phyloP scores from a whole-genome alignment of 2,329 filamentous ascomycete species.

The Ophiocordyceps camponoti-rufipedis region DNA sequence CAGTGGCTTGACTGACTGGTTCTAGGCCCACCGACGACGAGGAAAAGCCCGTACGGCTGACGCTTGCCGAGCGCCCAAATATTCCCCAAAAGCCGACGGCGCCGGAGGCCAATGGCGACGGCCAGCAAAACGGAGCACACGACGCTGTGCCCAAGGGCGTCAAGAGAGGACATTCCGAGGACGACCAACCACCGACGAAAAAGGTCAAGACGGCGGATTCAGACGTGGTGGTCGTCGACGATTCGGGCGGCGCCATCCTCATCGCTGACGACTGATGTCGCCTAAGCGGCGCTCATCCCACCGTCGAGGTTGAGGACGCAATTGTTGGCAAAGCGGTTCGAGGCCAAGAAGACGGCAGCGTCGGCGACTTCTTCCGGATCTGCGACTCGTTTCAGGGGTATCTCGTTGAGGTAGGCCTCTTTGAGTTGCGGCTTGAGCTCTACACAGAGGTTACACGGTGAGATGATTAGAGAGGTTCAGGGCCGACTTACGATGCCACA shows the following conservation, averaged over 20 bases:
- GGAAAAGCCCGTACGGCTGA: constrained; percentile 36
- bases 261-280: constrained; percentile 41
- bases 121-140: constrained; percentile 21
- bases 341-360: constrained; percentile 58
- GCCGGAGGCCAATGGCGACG: constrained; percentile 23
- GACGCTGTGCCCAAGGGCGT: constrained; percentile 15
- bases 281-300: constrained; percentile 51
- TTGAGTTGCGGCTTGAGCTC: constrained; percentile 19
- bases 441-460: constrained; percentile 13
- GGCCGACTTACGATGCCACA: constrained; percentile 47
- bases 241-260: constrained; percentile 42
- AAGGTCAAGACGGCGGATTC: constrained; percentile 26
- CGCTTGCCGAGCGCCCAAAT: constrained; percentile 22
- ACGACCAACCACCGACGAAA: constrained; percentile 23
- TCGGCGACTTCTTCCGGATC: constrained; percentile 57
- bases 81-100: constrained; percentile 35
- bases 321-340: constrained; percentile 72
- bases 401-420: constrained; percentile 24
- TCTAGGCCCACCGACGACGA: constrained; percentile 22
- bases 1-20: constrained; percentile 9
- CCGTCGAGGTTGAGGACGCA: constrained; percentile 76
- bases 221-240: constrained; percentile 30
- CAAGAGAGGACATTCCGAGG: constrained; percentile 29
- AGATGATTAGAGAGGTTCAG: constrained; percentile 2
- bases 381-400: constrained; percentile 51